Conservation (phyloP, 257 asterid species). For the Nicotiana otophora region DNA sequence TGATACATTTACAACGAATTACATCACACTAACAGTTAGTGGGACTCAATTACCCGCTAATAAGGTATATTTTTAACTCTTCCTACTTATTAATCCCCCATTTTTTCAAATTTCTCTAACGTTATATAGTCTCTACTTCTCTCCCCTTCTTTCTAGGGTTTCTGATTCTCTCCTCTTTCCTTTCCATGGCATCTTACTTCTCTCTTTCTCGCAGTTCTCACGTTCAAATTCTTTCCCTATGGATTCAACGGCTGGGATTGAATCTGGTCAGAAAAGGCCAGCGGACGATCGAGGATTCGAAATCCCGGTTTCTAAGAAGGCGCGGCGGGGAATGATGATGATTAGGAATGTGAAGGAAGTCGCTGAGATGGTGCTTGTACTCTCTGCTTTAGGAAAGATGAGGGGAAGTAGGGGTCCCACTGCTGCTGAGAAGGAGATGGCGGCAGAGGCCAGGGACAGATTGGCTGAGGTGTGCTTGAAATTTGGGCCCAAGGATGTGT, state of each 20-base stretch:
- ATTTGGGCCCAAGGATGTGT: constrained; percentile 89
- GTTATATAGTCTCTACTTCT: constrained; percentile 7
- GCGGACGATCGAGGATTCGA: constrained; percentile 32
- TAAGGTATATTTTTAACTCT: constrained; percentile 44
- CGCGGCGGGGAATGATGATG: constrained; percentile 14
- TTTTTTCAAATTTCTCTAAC: constrained; percentile 3
- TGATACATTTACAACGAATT: constrained; percentile 8
- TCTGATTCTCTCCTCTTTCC: constrained; percentile 3
- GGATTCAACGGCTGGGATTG: constrained; percentile 36
- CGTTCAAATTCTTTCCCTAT: background rate
- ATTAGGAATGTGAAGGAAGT: constrained; percentile 50
- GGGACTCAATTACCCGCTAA: constrained; percentile 65
- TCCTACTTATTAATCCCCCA: constrained; percentile 20
- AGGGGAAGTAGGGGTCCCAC: constrained; percentile 86
- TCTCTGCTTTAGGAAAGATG: constrained; percentile 92
- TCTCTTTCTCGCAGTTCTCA: constrained; percentile 46
- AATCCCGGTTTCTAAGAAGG: constrained; percentile 21
- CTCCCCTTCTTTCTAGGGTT: constrained; percentile 36
- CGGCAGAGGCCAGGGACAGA: constrained; percentile 60
- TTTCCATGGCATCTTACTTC: constrained; percentile 40
- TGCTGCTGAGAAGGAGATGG: constrained; percentile 64
- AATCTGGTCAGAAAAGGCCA: constrained; percentile 43
- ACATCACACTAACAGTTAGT: background rate
- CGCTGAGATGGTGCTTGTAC: constrained; percentile 84
- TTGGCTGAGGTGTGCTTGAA: constrained; percentile 63